Evolutionary conservation across 352 stramenopile species (phyloP).

Genomic region (Phytophthora meadii): DNA sequence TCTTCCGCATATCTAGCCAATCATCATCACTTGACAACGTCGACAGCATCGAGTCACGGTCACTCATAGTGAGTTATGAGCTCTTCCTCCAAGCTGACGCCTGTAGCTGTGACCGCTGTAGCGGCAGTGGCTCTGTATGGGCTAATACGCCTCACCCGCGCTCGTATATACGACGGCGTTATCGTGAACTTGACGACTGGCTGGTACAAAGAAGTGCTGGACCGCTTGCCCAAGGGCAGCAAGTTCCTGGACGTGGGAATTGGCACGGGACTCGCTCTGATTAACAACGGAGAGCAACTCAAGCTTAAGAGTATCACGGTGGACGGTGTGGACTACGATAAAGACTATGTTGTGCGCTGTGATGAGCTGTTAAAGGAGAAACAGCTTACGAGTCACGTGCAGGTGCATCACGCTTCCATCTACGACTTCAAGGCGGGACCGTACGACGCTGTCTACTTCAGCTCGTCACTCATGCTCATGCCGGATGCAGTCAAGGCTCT

Average conservation of each 20-base stretch:
- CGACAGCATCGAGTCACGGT: conserved; percentile 6
- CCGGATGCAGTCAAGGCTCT: conserved; percentile 88
- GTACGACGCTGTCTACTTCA: conserved; percentile 94
- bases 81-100: conserved; percentile 10
- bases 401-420: conserved; percentile 79
- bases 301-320: conserved; percentile 73
- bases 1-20: no score
- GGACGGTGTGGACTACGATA: conserved; percentile 92
- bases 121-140: conserved; percentile 50
- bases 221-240: conserved; percentile 55
- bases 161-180: conserved; percentile 87
- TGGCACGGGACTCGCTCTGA: conserved; percentile 80
- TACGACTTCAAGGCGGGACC: conserved; percentile 75
- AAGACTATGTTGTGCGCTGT: conserved; percentile 85
- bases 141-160: conserved; percentile 62
- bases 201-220: conserved; percentile 91
- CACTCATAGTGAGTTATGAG: conserved; percentile 1
- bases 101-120: conserved; percentile 14
- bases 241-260: conserved; percentile 91
- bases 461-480: conserved; percentile 92
- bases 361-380: conserved; percentile 50
- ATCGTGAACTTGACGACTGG: conserved; percentile 89
- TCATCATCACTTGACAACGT: background rate
- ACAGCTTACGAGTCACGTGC: conserved; percentile 54
- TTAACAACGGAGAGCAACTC: conserved; percentile 72